phyloP scores from a whole-genome alignment of 1,284 basidiomycete genomes.

The Ganoderma meredithae region DNA sequence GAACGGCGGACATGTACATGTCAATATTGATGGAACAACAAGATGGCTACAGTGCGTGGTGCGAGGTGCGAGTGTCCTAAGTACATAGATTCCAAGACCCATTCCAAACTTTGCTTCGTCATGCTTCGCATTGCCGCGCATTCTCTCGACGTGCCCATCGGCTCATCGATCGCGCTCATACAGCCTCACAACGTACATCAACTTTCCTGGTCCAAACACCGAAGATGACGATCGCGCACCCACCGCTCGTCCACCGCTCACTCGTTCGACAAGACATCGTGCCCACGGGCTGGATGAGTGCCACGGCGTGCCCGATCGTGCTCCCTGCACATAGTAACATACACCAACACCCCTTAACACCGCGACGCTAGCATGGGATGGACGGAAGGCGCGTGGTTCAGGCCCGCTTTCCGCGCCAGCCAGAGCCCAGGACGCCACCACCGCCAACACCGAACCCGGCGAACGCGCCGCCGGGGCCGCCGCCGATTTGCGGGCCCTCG shows the following conservation, averaged over 20 bases:
- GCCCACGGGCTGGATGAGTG: not conserved
- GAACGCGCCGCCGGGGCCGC: slow-evolving; percentile 45
- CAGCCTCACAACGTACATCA: slow-evolving; percentile 11
- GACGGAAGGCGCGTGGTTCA: not conserved
- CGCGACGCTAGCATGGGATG: not conserved
- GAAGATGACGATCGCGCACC: not conserved
- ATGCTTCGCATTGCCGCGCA: no score
- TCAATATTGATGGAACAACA: not conserved
- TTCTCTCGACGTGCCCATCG: not conserved
- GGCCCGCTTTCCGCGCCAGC: slow-evolving; percentile 42
- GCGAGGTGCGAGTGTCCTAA: not conserved
- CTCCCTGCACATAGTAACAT: not conserved
- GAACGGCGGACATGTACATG: not conserved
- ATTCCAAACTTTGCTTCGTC: not conserved
- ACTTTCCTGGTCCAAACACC: not conserved
- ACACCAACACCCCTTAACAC: not conserved
- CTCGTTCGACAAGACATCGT: not conserved
- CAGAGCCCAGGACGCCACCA: slow-evolving; percentile 40
- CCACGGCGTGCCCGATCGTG: not conserved
- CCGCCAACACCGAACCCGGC: slow-evolving; percentile 44
- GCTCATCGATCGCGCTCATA: slow-evolving; percentile 8
- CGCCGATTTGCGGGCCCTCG: slow-evolving; percentile 46
- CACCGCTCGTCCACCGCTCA: not conserved
- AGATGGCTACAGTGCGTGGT: slow-evolving; percentile 10
- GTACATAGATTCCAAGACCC: not conserved